These are phyloP conservation scores for Colletotrichum sp. DNA, from an alignment of 2,329 filamentous ascomycete species.

Conservation along the genomic window DNA sequence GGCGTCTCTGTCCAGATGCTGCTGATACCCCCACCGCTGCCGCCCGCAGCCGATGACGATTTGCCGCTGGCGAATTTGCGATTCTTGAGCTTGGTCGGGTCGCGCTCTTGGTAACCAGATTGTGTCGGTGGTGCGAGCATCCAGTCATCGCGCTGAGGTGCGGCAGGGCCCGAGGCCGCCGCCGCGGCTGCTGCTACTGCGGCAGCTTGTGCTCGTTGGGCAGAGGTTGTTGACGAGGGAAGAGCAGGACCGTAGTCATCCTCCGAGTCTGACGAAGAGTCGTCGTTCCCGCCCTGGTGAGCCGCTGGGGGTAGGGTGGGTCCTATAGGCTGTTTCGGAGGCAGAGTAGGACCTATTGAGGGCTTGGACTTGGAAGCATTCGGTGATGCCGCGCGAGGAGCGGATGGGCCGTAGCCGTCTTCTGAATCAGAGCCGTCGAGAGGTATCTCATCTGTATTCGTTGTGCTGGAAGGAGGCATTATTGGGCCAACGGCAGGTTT, in stretches of 20 bases:
- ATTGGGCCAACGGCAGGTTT: conserved; percentile 29
- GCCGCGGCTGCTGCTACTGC: conserved; percentile 33
- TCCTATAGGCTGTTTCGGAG: conserved; percentile 40
- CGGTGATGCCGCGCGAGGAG: conserved; percentile 22
- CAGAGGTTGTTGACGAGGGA: conserved; percentile 44
- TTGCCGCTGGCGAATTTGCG: conserved; percentile 80
- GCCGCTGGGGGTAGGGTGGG: conserved; percentile 48
- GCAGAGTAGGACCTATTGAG: conserved; percentile 31
- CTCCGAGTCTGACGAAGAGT: conserved; percentile 47
- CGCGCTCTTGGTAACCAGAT: conserved; percentile 65
- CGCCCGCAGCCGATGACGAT: conserved; percentile 30
- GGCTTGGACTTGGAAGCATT: conserved; percentile 16
- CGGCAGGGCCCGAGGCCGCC: conserved; percentile 36
- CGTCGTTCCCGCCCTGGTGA: conserved; percentile 33
- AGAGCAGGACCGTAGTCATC: conserved; percentile 67
- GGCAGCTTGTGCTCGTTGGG: conserved; percentile 37
- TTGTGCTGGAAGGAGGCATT: conserved; percentile 25
- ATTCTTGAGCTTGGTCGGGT: conserved; percentile 83
- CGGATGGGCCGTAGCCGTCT: conserved; percentile 33
- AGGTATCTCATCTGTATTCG: conserved; percentile 46
- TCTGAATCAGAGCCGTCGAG: conserved; percentile 40
- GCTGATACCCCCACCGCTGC: conserved; percentile 47
- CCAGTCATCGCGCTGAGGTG: conserved; percentile 80
- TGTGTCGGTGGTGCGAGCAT: conserved; percentile 74
- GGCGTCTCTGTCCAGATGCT: conserved; percentile 92